phyloP scores from a whole-genome alignment of 1,284 basidiomycete species.

The Malassezia dermatis region DNA sequence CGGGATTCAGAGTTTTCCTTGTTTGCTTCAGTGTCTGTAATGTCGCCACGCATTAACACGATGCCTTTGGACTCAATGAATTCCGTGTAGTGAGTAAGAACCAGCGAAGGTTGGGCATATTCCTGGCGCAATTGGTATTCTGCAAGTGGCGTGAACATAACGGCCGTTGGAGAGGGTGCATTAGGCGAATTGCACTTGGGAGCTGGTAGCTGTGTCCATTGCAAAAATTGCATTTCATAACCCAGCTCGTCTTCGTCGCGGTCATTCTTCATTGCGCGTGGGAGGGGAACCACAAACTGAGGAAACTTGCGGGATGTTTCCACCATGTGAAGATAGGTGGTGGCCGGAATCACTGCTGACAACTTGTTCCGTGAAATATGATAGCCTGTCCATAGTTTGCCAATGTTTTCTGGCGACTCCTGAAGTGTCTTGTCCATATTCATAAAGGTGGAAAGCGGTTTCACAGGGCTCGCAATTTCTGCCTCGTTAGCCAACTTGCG shows the following conservation, averaged over 20 bases:
- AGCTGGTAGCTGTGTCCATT: constrained; percentile 36
- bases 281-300: constrained; percentile 43
- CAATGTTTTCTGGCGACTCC: constrained; percentile 25
- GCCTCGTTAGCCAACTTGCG: constrained; percentile 13
- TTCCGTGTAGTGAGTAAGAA: constrained; percentile 85
- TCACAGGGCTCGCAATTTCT: constrained; percentile 23
- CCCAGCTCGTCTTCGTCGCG: constrained; percentile 20
- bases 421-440: constrained; percentile 31
- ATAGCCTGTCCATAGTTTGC: constrained; percentile 43
- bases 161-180: constrained; percentile 48
- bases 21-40: constrained; percentile 55
- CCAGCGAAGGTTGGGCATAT: constrained; percentile 82
- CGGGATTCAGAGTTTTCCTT: constrained; percentile 58
- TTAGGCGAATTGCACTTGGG: neutral
- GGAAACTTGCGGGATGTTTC: constrained; percentile 28
- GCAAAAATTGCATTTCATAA: constrained; percentile 43
- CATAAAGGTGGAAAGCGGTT: constrained; percentile 23
- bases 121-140: constrained; percentile 81
- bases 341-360: constrained; percentile 36
- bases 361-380: constrained; percentile 44
- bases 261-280: constrained; percentile 25
- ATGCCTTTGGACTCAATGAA: constrained; percentile 66
- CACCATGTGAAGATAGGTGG: constrained; percentile 31
- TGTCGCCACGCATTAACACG: constrained; percentile 82
- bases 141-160: constrained; percentile 83